Evolutionary conservation across 768 basidiomycete genomes (phyloP), one percentile per base, ranked within the genome.

Genomic region (Podaxis sp.): DNA sequence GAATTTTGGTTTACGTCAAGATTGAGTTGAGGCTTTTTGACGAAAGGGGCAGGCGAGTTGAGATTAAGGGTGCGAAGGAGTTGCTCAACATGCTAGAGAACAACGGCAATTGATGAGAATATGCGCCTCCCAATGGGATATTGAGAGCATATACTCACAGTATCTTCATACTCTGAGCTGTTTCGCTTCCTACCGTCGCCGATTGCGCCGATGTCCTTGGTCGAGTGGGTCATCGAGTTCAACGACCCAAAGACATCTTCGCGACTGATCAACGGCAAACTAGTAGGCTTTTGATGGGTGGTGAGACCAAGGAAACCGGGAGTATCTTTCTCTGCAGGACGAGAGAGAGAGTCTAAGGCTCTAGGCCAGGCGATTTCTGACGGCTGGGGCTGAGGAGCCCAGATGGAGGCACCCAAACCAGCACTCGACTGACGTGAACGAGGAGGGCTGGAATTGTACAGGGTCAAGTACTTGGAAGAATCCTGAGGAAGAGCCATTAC

Each of bases 351-450:
- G 63, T 88, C 87, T 38, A 89, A 74, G 40, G 87, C 77, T 63
- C 79, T 80, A 22, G 90, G 88, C 91, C 91, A 93, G 12, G 85
- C 81, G 4, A 78, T 70, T 19, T 87, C 87, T 15, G 83, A 80
- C 4, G 83, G 83, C 71, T 88, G 89, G 3, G 90, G 88, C 70
- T 88, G 89, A 7, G 91, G 91, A 0, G 91, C 91, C 91, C 91
- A 93, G 65, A 93, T 93, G 55, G 90, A 91, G 13, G 80, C 80
- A 60, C 77, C 68, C 52, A 79, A 76, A 6, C 79, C 79, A 36
- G 53, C 53, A 41, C 76, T 68, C 12, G 73, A 69, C 61, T 76
- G 77, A 25, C 82, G 77, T 36, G 74, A 67, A 66, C 78, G 79
- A 61, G 66, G 54, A 63, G 72, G 75, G 55, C 79, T 76, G 40